These are phyloP conservation scores for Ceratocystis harringtonii DNA, from an alignment of 2,329 filamentous ascomycete species.

Conservation along the genomic window DNA sequence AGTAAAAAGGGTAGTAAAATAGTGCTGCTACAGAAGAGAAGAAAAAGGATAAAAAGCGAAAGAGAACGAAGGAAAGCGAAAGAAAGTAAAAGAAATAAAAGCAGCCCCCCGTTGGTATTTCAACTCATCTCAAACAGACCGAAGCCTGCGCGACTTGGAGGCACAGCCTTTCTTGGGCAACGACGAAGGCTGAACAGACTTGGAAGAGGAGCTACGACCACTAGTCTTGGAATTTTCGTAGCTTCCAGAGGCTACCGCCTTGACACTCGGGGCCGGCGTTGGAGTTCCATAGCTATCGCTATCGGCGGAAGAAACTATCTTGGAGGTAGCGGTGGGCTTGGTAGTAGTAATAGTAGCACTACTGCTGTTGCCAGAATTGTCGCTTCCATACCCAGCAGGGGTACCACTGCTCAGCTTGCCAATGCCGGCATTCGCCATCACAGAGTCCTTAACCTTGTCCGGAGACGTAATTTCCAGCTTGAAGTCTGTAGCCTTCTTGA, in stretches of 20 bases:
- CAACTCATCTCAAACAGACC: background rate
- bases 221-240: background rate
- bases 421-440: slow-evolving; percentile 20
- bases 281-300: background rate
- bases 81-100: background rate
- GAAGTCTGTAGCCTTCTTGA: slow-evolving; percentile 19
- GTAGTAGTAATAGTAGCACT: background rate
- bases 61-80: background rate
- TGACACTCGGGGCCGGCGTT: background rate
- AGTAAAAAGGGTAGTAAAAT: no score
- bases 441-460: slow-evolving; percentile 15
- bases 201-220: background rate
- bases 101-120: background rate
- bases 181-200: background rate
- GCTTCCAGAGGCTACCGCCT: background rate
- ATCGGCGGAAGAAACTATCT: background rate
- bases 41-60: background rate
- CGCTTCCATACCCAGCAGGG: background rate
- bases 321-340: background rate
- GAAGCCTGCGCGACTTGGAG: background rate
- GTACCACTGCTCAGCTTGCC: slow-evolving; percentile 17
- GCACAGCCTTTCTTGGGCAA: background rate
- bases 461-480: slow-evolving; percentile 19
- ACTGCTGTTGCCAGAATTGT: background rate
- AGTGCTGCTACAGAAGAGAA: no score